Percentiles rank a stretch among this genome's conserved stretches.
These are phyloP conservation scores for Leersia perrieri DNA, from an alignment of 176 grass and related monocot species.

Conservation along the genomic window DNA sequence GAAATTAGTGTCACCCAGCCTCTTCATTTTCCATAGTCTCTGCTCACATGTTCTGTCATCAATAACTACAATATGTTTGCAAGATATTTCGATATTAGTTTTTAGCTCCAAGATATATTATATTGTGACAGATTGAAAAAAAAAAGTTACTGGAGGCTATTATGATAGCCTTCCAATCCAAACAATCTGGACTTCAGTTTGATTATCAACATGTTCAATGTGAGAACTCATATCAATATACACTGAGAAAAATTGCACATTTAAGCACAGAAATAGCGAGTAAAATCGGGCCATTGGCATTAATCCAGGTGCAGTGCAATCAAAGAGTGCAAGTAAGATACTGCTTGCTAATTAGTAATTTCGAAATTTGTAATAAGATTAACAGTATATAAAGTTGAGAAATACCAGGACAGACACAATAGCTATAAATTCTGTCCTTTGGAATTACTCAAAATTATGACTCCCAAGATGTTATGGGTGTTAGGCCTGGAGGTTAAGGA, in stretches of 20 bases:
- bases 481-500: no score
- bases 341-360: neutral
- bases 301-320: neutral
- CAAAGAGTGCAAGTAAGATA: neutral
- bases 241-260: neutral
- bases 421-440: neutral
- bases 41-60: slow-evolving; percentile 92
- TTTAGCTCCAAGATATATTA: neutral
- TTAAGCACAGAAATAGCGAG: neutral
- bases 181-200: slow-evolving; percentile 29
- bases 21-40: slow-evolving; percentile 96
- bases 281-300: neutral
- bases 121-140: neutral
- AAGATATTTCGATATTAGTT: slow-evolving; percentile 35
- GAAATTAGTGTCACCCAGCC: slow-evolving; percentile 73
- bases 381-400: neutral
- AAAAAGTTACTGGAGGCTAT: neutral
- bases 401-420: neutral
- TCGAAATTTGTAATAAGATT: no score
- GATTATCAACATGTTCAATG: neutral
- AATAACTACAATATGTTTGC: slow-evolving; percentile 58
- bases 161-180: neutral
- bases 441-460: neutral
- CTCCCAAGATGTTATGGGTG: no score
- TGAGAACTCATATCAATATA: slow-evolving; percentile 17